Evolutionary conservation across 148 eudicot genomes (phyloP).

Genomic region (Gaultheria prostrata): DNA sequence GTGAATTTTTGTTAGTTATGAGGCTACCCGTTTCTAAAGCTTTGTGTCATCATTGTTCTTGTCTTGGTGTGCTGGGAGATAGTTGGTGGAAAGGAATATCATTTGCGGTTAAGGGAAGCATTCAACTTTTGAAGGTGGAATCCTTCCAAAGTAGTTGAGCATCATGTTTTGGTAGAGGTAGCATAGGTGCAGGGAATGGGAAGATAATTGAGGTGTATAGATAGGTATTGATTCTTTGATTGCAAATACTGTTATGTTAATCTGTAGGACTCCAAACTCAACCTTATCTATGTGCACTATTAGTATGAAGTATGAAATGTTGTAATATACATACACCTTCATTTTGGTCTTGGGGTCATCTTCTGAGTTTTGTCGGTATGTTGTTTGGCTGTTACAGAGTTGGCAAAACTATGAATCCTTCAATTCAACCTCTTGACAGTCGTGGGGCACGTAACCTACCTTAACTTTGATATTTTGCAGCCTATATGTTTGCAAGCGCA

Average conservation of each 20-base stretch:
- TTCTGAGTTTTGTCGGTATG: background rate
- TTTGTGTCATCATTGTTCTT: background rate
- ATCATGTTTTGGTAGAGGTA: background rate
- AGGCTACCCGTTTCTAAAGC: background rate
- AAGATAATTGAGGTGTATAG: background rate
- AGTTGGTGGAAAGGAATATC: background rate
- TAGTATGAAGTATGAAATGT: background rate
- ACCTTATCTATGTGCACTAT: background rate
- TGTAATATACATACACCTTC: background rate
- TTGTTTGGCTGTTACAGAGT: background rate
- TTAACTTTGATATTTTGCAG: slow-evolving; percentile 41
- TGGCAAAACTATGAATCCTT: background rate
- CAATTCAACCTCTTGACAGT: slow-evolving; percentile 6
- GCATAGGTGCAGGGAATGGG: background rate
- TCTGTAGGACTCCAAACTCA: background rate
- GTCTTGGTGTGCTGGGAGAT: background rate
- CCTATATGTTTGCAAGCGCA: slow-evolving; percentile 54
- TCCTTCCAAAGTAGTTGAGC: background rate
- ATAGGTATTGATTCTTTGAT: background rate
- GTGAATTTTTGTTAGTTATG: background rate
- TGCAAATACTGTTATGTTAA: background rate
- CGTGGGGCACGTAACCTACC: background rate
- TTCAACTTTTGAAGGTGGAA: background rate
- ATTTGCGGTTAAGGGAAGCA: background rate
- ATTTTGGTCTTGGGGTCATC: background rate